Conservation (phyloP, 2,329 filamentous ascomycete species). For the Chrysoporthe austroafricana region DNA sequence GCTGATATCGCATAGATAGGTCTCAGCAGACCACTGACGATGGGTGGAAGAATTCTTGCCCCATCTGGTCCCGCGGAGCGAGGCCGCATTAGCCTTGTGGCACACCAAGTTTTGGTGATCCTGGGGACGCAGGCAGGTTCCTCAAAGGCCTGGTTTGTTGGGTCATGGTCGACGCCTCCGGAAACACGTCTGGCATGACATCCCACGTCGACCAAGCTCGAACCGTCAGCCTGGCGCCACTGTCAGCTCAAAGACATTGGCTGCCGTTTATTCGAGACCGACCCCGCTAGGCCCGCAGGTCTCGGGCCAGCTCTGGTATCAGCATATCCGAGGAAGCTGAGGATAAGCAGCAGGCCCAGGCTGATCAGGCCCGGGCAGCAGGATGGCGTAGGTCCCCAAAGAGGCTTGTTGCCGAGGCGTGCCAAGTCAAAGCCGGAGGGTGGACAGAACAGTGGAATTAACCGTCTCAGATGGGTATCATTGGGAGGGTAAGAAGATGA, state of each 20-base stretch:
- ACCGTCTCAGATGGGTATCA: conserved; percentile 3
- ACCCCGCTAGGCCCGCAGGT: not conserved
- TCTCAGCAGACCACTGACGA: conserved; percentile 1
- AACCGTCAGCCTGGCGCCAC: not conserved
- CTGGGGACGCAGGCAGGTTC: not conserved
- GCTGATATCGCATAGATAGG: not conserved
- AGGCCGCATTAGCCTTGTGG: conserved; percentile 22
- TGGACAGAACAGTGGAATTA: not conserved
- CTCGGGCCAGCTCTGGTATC: not conserved
- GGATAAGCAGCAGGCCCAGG: not conserved
- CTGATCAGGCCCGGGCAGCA: not conserved
- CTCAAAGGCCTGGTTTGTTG: conserved; percentile 1
- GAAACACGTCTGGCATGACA: not conserved
- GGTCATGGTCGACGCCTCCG: not conserved
- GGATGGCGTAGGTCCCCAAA: not conserved
- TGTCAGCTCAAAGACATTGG: not conserved
- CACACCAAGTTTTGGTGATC: conserved; percentile 28
- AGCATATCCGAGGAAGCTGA: not conserved
- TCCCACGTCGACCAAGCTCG: not conserved
- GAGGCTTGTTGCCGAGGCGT: not conserved
- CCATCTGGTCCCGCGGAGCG: not conserved
- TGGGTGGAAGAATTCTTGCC: not conserved
- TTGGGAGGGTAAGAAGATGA: not conserved
- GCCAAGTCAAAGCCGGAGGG: not conserved
- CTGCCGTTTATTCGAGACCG: not conserved